phyloP scores from a whole-genome alignment of 139 green algal genomes.

The Chlorella sp. region DNA sequence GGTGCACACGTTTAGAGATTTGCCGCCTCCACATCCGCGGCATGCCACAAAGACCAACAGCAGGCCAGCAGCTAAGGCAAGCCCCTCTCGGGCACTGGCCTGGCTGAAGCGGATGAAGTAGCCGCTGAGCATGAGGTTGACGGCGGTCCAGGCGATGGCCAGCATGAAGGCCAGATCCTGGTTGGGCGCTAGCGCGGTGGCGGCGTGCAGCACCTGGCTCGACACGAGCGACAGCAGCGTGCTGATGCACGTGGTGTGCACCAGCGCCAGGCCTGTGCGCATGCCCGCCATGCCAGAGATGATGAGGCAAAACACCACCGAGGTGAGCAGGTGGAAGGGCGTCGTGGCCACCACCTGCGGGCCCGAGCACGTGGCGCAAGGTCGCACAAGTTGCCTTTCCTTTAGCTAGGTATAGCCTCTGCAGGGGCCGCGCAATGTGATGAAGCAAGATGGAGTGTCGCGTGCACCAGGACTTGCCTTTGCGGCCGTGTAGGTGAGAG shows the following conservation, averaged over 20 bases:
- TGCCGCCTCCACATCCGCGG: too few relatives aligned
- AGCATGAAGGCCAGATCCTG: constrained; percentile 63
- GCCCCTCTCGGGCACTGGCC: too few relatives aligned
- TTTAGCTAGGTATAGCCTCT: too few relatives aligned
- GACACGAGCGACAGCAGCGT: neutral
- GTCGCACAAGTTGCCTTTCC: too few relatives aligned
- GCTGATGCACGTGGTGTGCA: neutral
- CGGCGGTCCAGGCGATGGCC: constrained; percentile 49
- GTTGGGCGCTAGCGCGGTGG: constrained; percentile 65
- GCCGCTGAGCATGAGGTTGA: constrained; percentile 59
- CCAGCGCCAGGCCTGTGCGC: neutral
- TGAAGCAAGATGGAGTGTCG: too few relatives aligned
- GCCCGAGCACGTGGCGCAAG: too few relatives aligned
- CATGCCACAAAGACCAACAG: too few relatives aligned
- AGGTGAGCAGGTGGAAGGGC: constrained; percentile 48
- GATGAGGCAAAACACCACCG: constrained; percentile 30
- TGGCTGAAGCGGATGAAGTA: constrained; percentile 47
- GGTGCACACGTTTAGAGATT: too few relatives aligned
- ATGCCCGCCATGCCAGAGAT: constrained; percentile 60
- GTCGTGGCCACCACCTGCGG: constrained; percentile 33
- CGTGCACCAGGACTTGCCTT: too few relatives aligned
- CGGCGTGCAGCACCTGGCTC: neutral
- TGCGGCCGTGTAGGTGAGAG: constrained; percentile 50
- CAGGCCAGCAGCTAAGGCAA: too few relatives aligned
- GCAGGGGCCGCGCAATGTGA: too few relatives aligned